These are phyloP conservation scores for Pseudohyphozyma bogoriensis DNA, from an alignment of 768 basidiomycete genomes.

Conservation along the genomic window DNA sequence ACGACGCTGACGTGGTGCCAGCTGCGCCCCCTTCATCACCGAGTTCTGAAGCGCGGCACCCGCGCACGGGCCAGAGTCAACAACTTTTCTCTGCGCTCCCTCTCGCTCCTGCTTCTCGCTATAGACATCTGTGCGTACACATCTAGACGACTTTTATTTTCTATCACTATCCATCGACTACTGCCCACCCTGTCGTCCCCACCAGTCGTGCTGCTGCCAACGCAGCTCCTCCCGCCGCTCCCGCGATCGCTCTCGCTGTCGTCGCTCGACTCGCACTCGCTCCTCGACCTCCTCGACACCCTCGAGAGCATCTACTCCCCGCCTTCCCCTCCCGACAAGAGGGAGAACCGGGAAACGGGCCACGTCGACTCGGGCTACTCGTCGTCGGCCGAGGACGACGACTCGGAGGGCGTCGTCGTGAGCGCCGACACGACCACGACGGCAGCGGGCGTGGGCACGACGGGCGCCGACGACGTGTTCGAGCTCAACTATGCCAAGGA, in stretches of 20 bases:
- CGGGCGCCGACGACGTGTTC: background rate
- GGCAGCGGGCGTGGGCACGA: no score
- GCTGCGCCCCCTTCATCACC: no score
- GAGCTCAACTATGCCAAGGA: background rate
- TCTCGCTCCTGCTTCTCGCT: no score
- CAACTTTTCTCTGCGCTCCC: no score
- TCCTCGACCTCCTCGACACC: background rate
- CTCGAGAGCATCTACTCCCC: background rate
- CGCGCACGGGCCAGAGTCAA: no score
- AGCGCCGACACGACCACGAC: no score
- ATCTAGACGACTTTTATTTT: background rate
- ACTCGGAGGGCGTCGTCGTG: no score
- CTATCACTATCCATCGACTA: no score
- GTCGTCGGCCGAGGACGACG: background rate
- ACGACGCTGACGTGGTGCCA: no score
- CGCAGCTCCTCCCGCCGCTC: background rate
- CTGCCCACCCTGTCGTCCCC: background rate
- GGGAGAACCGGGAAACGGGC: background rate
- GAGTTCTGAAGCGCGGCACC: no score
- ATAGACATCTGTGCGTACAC: background rate
- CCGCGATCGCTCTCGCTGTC: background rate
- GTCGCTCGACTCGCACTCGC: background rate
- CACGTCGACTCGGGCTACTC: background rate
- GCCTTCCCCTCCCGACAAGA: no score
- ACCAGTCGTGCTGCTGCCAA: background rate